Evolutionary conservation across 1,284 basidiomycete genomes (phyloP).

Genomic region (Earliella scabrosa): DNA sequence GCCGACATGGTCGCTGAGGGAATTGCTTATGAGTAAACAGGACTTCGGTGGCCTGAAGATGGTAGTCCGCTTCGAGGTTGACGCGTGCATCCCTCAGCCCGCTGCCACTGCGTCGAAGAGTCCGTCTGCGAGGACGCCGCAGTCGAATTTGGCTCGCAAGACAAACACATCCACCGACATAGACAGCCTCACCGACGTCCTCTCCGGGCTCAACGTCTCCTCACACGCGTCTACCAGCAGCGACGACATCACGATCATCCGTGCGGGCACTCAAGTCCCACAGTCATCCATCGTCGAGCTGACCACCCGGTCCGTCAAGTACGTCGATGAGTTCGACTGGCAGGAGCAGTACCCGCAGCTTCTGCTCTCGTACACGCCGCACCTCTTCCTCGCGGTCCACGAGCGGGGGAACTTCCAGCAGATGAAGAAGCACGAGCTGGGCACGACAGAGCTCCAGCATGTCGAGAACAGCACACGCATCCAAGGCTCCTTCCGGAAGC

Average conservation of each 20-base stretch:
- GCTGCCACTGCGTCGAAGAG: background rate
- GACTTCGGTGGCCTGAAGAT: slow-evolving; percentile 32
- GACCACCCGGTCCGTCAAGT: slow-evolving; percentile 43
- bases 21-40: slow-evolving; percentile 2
- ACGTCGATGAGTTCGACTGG: slow-evolving; percentile 45
- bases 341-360: slow-evolving; percentile 53
- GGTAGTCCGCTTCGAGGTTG: slow-evolving; percentile 36
- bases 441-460: slow-evolving; percentile 36
- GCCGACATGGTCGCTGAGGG: no score
- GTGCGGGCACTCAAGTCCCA: slow-evolving; percentile 46
- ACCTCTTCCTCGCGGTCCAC: slow-evolving; percentile 55
- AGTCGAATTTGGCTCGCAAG: background rate
- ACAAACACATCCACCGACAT: slow-evolving; percentile 23
- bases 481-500: slow-evolving; percentile 42
- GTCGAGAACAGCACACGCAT: slow-evolving; percentile 32
- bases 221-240: slow-evolving; percentile 6
- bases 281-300: slow-evolving; percentile 52
- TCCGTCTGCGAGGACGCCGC: background rate
- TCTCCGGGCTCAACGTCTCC: slow-evolving; percentile 35
- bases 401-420: slow-evolving; percentile 46
- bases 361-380: slow-evolving; percentile 56
- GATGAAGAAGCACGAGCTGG: slow-evolving; percentile 45
- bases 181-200: slow-evolving; percentile 41
- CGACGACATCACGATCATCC: slow-evolving; percentile 43
- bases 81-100: slow-evolving; percentile 28